Base-by-base conservation (phyloP, 306 rosid genomes). In the Sophora flavescens region DNA sequence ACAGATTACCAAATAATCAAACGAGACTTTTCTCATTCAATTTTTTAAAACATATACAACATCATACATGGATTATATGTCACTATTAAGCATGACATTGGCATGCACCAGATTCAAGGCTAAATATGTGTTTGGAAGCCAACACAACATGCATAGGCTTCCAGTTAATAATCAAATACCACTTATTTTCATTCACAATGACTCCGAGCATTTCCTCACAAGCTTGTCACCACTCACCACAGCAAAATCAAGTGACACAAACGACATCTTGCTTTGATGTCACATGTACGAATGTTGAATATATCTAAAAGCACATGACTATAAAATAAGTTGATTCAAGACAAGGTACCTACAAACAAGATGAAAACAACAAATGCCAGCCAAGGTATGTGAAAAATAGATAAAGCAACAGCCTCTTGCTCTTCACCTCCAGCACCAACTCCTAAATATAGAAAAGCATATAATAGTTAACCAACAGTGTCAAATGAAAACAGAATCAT, bases 341-440 rank as follows among this genome's bases (percentile, higher is more conserved):
- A 83, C 80, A 87, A 83, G 96, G 85, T 88, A 87, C 97, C 96
- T 93, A 90, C 97, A 93, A 93, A 90, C 94, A 90, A 89, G 87
- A 89, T 78, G 86, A 86, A 86, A 82, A 83, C 90, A 52, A 84
- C 73, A 68, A 86, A 80, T 57, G 92, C 93, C 83, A 90, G 80
- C 86, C 88, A 88, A 73, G 96, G 97, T 67, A 93, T 80, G 64
- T 84, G 96, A 68, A 90, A 87, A 63, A 90, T 61, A 2, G 97
- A 90, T 80, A 93, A 84, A 32, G 86, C 85, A 59, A 87, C 85
- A 48, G 91, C 86, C 70, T 78, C 85, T 86, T 93, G 97, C 86
- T 93, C 94, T 86, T 90, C 97, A 45, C 96, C 91, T 58, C 97
- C 96, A 45, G 96, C 97, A 71, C 97, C 97, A 80, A 93, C 97